Base-by-base conservation (phyloP, 768 basidiomycete species). In the Lactarius pseudohatsudake region DNA sequence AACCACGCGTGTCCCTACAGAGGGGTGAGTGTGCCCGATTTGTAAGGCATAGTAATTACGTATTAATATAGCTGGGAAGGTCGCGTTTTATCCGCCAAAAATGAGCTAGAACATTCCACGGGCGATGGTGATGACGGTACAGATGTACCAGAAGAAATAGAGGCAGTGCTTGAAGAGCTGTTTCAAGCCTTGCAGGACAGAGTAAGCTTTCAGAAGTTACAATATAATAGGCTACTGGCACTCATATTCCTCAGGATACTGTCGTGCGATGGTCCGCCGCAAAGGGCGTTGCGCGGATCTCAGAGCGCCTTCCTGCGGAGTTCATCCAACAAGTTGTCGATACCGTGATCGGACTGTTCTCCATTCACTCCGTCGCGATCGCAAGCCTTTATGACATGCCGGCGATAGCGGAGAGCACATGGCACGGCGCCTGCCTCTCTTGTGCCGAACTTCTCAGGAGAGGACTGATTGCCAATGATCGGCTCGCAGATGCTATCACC, bases 401-500 rank as follows among this genome's bases (percentile, higher is more conserved):
- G 41, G 81, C 90, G 11, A 79, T 88, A 58, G 91, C 94, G 32
- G 95, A 98, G 76, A 82, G 84, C 66, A 91, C 91, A 60, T 97
- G 96, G 94, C 97, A 99, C 77, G 97, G 97, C 5, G 90, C 93
- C 15, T 94, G 89, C 74, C 81, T 98, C 38, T 93, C 94, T 18
- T 88, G 92, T 69, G 96, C 96, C 22, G 96, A 98, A 78, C 85
- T 97, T 80, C 91, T 93, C 45, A 85, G 97, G 56, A 80, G 94
- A 72, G 90, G 87, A 58, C 81, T 96, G 60, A 79, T 98, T 28
- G 75, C 81, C 20, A 76, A 80, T 40, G 79, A 83, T 56, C 80
- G 82, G 57, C 79, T 98, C 30, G 76, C 82, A 1, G 81, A 85
- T 65, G 76, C 94, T 58, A 80, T 98, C 8, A 82, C 82, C 26